phyloP scores from a whole-genome alignment of 345 rosid genomes.

The Carallia pectinifolia region DNA sequence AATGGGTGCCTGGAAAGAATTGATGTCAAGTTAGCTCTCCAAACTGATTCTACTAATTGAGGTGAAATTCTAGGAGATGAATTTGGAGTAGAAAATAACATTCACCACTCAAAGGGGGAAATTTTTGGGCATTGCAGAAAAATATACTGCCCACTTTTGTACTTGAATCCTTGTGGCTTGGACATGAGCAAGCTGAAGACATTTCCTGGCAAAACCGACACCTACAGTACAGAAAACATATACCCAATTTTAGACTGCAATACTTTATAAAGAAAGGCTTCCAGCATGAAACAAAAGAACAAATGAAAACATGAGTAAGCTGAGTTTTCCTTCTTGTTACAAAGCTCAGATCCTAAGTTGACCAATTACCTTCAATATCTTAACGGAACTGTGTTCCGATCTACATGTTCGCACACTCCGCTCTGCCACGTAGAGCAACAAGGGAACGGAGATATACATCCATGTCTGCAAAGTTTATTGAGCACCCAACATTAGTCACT shows the following conservation, averaged over 20 bases:
- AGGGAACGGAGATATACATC: slow-evolving; percentile 81
- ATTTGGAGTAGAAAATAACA: not conserved
- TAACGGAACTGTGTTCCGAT: slow-evolving; percentile 70
- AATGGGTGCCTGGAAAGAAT: slow-evolving; percentile 77
- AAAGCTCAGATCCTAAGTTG: no score
- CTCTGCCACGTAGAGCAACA: slow-evolving; percentile 75
- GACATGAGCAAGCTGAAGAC: slow-evolving; percentile 82
- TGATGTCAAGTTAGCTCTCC: not conserved
- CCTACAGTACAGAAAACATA: slow-evolving; percentile 32
- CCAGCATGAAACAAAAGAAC: no score
- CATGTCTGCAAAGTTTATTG: slow-evolving; percentile 65
- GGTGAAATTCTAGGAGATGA: not conserved
- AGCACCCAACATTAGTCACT: not conserved
- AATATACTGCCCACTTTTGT: slow-evolving; percentile 93
- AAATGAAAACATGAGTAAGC: no score
- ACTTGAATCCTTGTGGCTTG: slow-evolving; percentile 87
- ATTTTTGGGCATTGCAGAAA: slow-evolving; percentile 79
- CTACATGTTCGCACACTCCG: slow-evolving; percentile 72
- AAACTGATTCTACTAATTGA: no score
- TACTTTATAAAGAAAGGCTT: not conserved
- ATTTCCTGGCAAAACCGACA: slow-evolving; percentile 81
- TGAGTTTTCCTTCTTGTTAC: no score
- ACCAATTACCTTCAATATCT: slow-evolving; percentile 57
- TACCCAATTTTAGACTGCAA: slow-evolving; percentile 5
- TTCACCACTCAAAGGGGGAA: slow-evolving; percentile 87